Conservation (phyloP, 2,329 filamentous ascomycete genomes). For the Fusarium oligoseptatum region DNA sequence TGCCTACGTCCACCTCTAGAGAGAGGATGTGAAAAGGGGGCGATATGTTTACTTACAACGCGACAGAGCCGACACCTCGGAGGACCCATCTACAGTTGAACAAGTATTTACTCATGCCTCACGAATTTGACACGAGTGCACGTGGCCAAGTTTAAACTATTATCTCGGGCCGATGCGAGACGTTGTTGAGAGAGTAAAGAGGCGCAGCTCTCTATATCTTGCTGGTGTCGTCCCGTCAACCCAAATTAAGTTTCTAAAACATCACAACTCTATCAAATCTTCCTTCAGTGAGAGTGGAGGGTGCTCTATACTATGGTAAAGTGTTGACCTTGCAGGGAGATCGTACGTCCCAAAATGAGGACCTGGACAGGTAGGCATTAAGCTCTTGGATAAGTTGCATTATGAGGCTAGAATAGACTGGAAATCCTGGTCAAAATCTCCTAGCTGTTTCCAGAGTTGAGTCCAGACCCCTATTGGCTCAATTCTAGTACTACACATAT, state of each 20-base stretch:
- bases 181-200: not conserved
- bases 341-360: not conserved
- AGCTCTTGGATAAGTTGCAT: not conserved
- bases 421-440: too few species aligned
- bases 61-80: not conserved
- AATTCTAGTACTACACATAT: not conserved
- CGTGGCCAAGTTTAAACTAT: not conserved
- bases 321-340: not conserved
- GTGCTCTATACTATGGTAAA: not conserved
- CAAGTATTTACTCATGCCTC: not conserved
- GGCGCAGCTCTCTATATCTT: not conserved
- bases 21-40: not conserved
- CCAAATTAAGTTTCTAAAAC: not conserved
- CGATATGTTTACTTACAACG: not conserved
- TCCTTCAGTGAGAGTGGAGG: too few species aligned
- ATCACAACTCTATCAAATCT: not conserved
- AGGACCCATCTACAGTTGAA: not conserved
- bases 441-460: not conserved
- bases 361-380: not conserved
- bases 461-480: not conserved
- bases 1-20: not conserved
- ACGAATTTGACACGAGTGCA: not conserved
- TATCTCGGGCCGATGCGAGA: not conserved
- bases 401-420: not conserved
- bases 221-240: not conserved